Percentiles rank a stretch among this genome's conserved stretches.
Evolutionary conservation across 176 grass and related monocot species (phyloP).

Genomic region (Neostapfia colusana): DNA sequence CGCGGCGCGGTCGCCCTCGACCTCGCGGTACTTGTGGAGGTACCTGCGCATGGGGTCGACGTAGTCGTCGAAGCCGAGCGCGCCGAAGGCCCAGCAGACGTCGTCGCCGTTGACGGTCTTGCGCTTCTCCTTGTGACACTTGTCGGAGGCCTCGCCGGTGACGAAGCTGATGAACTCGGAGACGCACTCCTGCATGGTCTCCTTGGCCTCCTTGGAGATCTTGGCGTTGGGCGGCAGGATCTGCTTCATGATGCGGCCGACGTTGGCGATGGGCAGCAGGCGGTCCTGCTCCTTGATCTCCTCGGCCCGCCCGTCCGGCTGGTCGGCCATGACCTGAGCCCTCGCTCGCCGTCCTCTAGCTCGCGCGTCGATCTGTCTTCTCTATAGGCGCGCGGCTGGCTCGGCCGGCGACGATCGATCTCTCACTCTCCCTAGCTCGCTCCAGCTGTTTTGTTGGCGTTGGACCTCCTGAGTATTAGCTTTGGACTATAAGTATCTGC

Average conservation of each 20-base stretch:
- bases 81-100: constrained; percentile 74
- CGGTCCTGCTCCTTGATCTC: constrained; percentile 83
- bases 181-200: constrained; percentile 90
- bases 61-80: constrained; percentile 80
- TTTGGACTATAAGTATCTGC: no score
- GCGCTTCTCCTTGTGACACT: constrained; percentile 84
- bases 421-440: no score
- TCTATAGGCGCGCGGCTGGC: no score
- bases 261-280: constrained; percentile 83
- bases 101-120: constrained; percentile 94
- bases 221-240: constrained; percentile 82
- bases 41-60: constrained; percentile 78
- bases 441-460: no score
- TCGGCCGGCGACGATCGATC: no score
- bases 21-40: constrained; percentile 70
- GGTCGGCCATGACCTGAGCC: constrained; percentile 39
- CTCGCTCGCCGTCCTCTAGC: background rate
- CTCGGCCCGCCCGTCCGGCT: constrained; percentile 18
- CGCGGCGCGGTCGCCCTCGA: constrained; percentile 65
- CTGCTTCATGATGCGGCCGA: constrained; percentile 86
- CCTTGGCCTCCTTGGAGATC: constrained; percentile 89
- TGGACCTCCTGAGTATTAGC: no score
- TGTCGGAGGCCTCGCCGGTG: constrained; percentile 82
- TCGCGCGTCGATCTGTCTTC: background rate
- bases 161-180: constrained; percentile 95